Evolutionary conservation across 2,329 filamentous ascomycete species (phyloP).

Genomic region (Verticillium klebahnii): DNA sequence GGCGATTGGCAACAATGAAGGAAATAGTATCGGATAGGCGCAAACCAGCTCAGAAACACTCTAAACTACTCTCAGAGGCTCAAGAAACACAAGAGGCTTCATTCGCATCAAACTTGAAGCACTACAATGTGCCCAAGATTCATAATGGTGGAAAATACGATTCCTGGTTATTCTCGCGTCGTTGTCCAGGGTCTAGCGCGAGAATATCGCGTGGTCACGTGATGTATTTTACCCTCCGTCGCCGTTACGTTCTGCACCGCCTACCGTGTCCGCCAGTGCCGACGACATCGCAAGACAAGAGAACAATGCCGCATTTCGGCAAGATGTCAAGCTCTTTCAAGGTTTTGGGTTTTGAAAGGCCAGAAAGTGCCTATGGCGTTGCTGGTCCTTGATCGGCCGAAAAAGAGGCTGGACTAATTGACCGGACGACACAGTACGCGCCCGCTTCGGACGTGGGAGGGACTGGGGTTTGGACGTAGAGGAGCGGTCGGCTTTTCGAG

Average conservation of each 20-base stretch:
- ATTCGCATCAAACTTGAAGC: too few species aligned
- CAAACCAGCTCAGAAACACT: not conserved
- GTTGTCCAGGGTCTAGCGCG: not conserved
- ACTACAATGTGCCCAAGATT: not conserved
- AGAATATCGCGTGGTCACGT: slow-evolving; percentile 5
- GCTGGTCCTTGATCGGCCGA: not conserved
- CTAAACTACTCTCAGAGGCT: too few species aligned
- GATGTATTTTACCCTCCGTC: not conserved
- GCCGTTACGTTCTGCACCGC: not conserved
- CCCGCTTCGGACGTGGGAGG: not conserved
- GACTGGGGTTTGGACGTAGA: not conserved
- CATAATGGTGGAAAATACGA: not conserved
- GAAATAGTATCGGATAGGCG: not conserved
- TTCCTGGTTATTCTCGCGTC: not conserved
- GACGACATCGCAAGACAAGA: not conserved
- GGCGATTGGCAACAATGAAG: not conserved
- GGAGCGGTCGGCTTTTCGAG: slow-evolving; percentile 1
- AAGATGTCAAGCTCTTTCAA: not conserved
- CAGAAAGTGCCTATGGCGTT: not conserved
- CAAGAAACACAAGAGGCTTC: too few species aligned
- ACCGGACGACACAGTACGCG: not conserved
- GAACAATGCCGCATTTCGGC: not conserved
- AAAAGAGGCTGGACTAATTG: not conserved
- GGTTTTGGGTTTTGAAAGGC: too few species aligned
- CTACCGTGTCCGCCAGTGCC: not conserved